Base-by-base conservation (phyloP, 306 rosid genomes). In the Sesbania bispinosa region DNA sequence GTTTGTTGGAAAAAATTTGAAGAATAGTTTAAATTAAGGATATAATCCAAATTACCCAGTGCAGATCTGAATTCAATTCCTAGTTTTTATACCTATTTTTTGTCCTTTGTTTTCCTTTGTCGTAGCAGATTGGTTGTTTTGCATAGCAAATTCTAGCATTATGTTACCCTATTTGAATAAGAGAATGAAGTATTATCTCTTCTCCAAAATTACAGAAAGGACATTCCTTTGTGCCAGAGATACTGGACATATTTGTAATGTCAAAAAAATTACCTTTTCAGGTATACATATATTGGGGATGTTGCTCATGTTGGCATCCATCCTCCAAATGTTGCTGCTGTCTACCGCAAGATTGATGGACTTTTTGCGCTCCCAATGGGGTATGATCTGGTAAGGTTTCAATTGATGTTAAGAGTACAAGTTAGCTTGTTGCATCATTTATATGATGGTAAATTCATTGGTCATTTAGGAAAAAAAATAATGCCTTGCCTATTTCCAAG, bases 291-390 rank as follows among this genome's bases (percentile, higher is more conserved):
- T 32, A 71, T 94, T 0, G 99, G 99, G 58, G 99, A 94, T 85
- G 82, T 94, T 77, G 96, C 99, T 79, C 95, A 13, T 78, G 87
- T 86, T 69, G 96, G 99, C 61, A 81, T 32, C 77, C 96, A 94
- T 79, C 95, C 99, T 73, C 99, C 99, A 39, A 91, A 85, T 54
- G 97, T 91, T 78, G 97, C 96, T 66, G 99, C 97, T 73, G 85
- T 91, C 45, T 94, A 94, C 77, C 89, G 85, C 69, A 81, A 91
- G 50, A 65, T 85, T 60, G 96, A 89, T 77, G 84, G 81, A 76
- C 46, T 59, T 76, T 94, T 91, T 53, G 84, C 86, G 62, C 88
- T 52, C 76, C 99, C 99, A 2, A 23, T 86, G 61, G 99, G 99
- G 19, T 94, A 88, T 76, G 99, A 94, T 75, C 88, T 94, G 93